These are phyloP conservation scores for Crithidia acanthocephali DNA, from an alignment of 208 protist genomes.

Conservation along the genomic window DNA sequence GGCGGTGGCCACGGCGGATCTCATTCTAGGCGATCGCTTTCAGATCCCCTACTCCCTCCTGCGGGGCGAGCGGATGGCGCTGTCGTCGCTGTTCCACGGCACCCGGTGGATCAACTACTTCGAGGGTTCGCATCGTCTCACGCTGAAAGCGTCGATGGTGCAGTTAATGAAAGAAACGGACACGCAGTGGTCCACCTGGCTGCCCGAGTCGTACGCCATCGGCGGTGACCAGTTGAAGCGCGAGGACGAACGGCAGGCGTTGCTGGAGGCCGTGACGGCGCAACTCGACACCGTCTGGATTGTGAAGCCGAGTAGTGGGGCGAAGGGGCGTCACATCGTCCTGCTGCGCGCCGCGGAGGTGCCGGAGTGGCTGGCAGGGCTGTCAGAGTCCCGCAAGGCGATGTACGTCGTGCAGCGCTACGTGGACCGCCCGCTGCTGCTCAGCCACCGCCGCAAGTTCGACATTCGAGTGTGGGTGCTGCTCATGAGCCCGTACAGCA, in stretches of 20 bases:
- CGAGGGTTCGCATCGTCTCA: constrained; percentile 79
- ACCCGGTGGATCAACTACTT: constrained; percentile 91
- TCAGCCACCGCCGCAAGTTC: constrained; percentile 85
- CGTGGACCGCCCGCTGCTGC: constrained; percentile 82
- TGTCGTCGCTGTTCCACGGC: constrained; percentile 61
- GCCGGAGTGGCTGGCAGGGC: constrained; percentile 45
- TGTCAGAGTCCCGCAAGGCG: constrained; percentile 21
- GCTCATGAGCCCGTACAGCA: constrained; percentile 56
- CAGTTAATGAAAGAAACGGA: constrained; percentile 54
- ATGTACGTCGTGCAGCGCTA: constrained; percentile 89
- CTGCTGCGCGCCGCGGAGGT: constrained; percentile 46
- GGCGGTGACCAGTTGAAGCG: constrained; percentile 59
- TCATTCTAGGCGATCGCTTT: constrained; percentile 86
- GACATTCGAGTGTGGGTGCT: constrained; percentile 91
- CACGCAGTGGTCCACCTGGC: constrained; percentile 50
- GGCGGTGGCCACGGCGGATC: constrained; percentile 47
- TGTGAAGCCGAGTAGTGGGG: constrained; percentile 84
- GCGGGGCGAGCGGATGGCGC: constrained; percentile 56
- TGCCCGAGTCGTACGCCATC: constrained; percentile 82
- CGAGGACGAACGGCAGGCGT: constrained; percentile 53
- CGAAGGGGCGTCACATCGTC: constrained; percentile 79
- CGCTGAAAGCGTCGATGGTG: constrained; percentile 84
- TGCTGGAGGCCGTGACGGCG: constrained; percentile 41
- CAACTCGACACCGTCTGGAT: constrained; percentile 73
- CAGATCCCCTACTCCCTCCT: constrained; percentile 78